These are phyloP conservation scores for Nematodospora anomalae DNA, from an alignment of 1,139 yeast genomes.

Conservation along the genomic window DNA sequence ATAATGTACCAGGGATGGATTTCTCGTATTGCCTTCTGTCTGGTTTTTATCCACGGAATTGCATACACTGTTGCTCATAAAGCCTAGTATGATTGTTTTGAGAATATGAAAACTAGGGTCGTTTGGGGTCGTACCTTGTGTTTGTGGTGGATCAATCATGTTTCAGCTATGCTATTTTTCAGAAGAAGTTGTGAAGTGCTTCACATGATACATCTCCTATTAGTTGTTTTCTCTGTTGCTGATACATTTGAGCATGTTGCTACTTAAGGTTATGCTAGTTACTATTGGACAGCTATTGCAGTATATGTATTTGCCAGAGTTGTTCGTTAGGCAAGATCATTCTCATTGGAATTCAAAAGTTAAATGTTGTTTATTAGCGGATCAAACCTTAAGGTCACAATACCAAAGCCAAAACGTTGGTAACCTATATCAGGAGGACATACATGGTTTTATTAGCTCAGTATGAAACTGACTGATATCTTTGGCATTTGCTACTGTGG, in stretches of 20 bases:
- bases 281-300: conserved; percentile 36
- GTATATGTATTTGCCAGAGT: conserved; percentile 45
- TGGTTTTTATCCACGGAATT: conserved; percentile 27
- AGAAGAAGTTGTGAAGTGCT: conserved; percentile 42
- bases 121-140: no score
- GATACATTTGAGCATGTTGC: conserved; percentile 41
- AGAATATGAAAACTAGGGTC: no score
- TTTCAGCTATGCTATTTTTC: conserved; percentile 36
- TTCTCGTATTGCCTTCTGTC: conserved; percentile 23
- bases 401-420: conserved; percentile 41
- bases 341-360: conserved; percentile 37
- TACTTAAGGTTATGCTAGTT: conserved; percentile 34
- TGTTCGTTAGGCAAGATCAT: conserved; percentile 31
- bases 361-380: conserved; percentile 31
- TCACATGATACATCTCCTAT: conserved; percentile 34
- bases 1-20: conserved; percentile 34
- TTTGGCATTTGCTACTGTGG: conserved; percentile 50
- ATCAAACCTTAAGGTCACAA: conserved; percentile 40
- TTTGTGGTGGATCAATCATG: conserved; percentile 32
- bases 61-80: conserved; percentile 20
- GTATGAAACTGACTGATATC: no score
- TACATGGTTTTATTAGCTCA: conserved; percentile 45
- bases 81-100: no score
- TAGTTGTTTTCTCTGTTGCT: conserved; percentile 37
- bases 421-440: conserved; percentile 47